Base-by-base conservation (phyloP, 768 basidiomycete genomes). In the Suillus variegatus region DNA sequence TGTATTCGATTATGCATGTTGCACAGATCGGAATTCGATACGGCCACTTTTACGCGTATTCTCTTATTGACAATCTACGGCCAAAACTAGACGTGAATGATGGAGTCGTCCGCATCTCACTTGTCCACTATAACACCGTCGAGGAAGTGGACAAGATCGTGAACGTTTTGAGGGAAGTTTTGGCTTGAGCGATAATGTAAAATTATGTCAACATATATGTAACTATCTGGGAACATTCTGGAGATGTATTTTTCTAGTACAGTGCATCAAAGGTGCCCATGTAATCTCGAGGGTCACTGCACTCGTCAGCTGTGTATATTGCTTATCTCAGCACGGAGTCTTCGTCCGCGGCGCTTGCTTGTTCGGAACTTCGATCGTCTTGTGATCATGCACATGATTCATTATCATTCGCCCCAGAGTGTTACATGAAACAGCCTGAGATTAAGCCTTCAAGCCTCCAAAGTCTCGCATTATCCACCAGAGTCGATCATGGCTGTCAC, bases 51-150 rank as follows among this genome's bases (percentile, higher is more conserved):
- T 92, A 93, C 71, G 91, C 92, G 4, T 89, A 89, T 71, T 86
- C 85, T 0, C 77, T 92, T 16, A 76, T 90, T 12, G 78, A 82
- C 8, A 75, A 77, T 35, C 76, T 90, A 10, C 73, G 72, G 20
- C 89, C 90, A 9, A 85, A 85, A 66, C 65, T 90, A 52, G 85
- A 90, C 69, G 72, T 81, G 1, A 79, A 82, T 0, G 90, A 92
- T 65, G 90, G 86, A 0, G 87, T 91, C 4, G 88, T 92, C 25
- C 84, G 92, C 4, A 86, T 93, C 63, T 92, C 90, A 2, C 73
- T 93, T 35, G 90, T 92, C 28, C 92, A 93, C 69, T 92, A 93
- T 70, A 92, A 93, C 71, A 93, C 92, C 0, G 78, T 89, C 4
- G 83, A 86, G 65, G 90, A 93, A 69, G 90, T 91, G 1, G 74